These are phyloP conservation scores for Penstemon barbatus DNA, from an alignment of 257 asterid species.

Conservation along the genomic window DNA sequence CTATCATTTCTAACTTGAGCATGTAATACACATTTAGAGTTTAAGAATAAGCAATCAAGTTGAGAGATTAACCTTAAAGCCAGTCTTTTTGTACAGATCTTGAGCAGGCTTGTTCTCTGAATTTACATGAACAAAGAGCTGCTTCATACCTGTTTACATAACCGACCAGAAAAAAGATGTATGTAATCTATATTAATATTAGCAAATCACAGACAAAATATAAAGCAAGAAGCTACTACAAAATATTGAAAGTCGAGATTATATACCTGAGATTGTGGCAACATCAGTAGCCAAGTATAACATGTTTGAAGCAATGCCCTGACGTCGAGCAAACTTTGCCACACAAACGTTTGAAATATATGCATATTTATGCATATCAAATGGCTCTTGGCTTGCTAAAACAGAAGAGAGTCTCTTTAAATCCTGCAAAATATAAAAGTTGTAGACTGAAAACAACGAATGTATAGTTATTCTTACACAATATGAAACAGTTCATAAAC, in stretches of 20 bases:
- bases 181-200: neutral
- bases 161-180: slow-evolving; percentile 5
- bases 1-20: no score
- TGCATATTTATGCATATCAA: slow-evolving; percentile 70
- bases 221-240: neutral
- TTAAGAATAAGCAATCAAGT: slow-evolving; percentile 4
- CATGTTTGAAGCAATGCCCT: slow-evolving; percentile 86
- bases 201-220: slow-evolving; percentile 1
- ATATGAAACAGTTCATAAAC: slow-evolving; percentile 24
- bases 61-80: slow-evolving; percentile 58
- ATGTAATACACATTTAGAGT: neutral
- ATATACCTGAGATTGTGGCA: slow-evolving; percentile 57
- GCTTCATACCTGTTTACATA: slow-evolving; percentile 60
- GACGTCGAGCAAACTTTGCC: slow-evolving; percentile 90
- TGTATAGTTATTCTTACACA: slow-evolving; percentile 1
- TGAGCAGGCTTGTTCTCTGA: slow-evolving; percentile 66
- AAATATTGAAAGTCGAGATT: slow-evolving; percentile 22
- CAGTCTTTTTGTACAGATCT: slow-evolving; percentile 68
- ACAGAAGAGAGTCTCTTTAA: slow-evolving; percentile 56
- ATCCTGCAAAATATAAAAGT: slow-evolving; percentile 46
- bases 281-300: slow-evolving; percentile 68
- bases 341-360: slow-evolving; percentile 89
- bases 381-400: slow-evolving; percentile 60
- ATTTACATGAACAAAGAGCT: slow-evolving; percentile 78
- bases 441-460: neutral